These are phyloP conservation scores for Hypoxylon rubiginosum DNA, from an alignment of 2,329 filamentous ascomycete genomes.

Conservation along the genomic window DNA sequence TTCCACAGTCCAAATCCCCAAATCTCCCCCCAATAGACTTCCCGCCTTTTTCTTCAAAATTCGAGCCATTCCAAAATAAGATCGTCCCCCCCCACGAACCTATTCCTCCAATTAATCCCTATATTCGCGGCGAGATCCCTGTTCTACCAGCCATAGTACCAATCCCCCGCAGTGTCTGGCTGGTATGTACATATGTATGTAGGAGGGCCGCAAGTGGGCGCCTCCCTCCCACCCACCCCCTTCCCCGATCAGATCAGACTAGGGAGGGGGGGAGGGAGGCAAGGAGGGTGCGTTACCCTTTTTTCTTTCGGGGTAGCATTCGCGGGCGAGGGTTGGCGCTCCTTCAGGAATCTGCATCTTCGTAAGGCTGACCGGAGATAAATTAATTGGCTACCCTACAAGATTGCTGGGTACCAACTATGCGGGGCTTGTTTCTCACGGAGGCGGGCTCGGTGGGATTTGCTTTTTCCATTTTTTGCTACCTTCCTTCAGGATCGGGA, in stretches of 20 bases:
- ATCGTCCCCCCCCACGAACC: background rate
- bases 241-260: slow-evolving; percentile 32
- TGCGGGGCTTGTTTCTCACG: slow-evolving; percentile 21
- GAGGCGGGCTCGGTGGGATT: slow-evolving; percentile 12
- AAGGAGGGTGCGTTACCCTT: background rate
- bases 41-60: too few species aligned
- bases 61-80: too few species aligned
- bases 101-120: background rate
- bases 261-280: background rate
- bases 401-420: background rate
- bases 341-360: slow-evolving; percentile 28
- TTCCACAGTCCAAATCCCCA: background rate
- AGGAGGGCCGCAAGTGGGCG: background rate
- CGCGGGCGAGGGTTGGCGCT: background rate
- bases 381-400: slow-evolving; percentile 2
- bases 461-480: background rate
- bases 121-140: background rate
- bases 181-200: background rate
- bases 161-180: slow-evolving; percentile 5
- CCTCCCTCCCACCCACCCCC: background rate
- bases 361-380: slow-evolving; percentile 37
- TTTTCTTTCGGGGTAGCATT: slow-evolving; percentile 4
- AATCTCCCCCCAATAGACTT: too few species aligned
- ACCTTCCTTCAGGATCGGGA: slow-evolving; percentile 28
- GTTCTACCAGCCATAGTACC: slow-evolving; percentile 4